A percentile compares a stretch with the other conserved stretches of the same genome.
These are phyloP conservation scores for Caloboletus firmus DNA, from an alignment of 1,284 basidiomycete species.

Conservation along the genomic window DNA sequence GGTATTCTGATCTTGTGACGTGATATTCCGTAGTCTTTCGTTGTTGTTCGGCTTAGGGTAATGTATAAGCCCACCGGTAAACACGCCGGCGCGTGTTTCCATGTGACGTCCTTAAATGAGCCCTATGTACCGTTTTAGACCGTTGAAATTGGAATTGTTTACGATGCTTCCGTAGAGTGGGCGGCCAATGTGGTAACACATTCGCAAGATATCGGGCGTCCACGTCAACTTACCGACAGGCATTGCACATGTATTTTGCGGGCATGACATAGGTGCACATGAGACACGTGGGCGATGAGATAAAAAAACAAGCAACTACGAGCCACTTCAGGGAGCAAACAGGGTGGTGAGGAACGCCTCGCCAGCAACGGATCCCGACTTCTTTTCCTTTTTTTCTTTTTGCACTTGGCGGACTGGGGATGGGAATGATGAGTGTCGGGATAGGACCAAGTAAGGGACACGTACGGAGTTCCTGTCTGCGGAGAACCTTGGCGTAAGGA, in stretches of 20 bases:
- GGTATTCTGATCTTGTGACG: neutral
- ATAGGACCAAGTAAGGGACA: constrained; percentile 26
- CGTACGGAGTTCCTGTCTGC: constrained; percentile 83
- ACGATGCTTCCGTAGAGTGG: too few species aligned
- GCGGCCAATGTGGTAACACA: neutral
- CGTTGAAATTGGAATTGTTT: neutral
- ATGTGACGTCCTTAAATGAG: neutral
- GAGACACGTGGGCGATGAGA: constrained; percentile 14
- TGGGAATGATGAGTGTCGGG: constrained; percentile 4
- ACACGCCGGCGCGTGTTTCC: neutral
- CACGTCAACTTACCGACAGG: neutral
- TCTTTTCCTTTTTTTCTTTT: constrained; percentile 67
- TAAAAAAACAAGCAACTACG: constrained; percentile 7
- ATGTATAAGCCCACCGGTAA: neutral
- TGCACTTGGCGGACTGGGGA: constrained; percentile 68
- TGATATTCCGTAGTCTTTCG: neutral
- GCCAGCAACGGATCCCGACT: constrained; percentile 68
- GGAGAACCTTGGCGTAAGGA: constrained; percentile 96
- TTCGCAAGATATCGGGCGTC: neutral
- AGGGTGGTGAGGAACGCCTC: constrained; percentile 87
- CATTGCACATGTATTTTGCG: constrained; percentile 12
- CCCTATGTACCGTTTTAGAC: neutral
- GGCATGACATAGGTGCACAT: constrained; percentile 20
- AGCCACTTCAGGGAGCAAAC: constrained; percentile 69
- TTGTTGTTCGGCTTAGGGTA: neutral